Percentiles rank a stretch among this genome's conserved stretches.
Conservation (phyloP, 805 yeast genomes). For the Metschnikowia amazonensis region DNA sequence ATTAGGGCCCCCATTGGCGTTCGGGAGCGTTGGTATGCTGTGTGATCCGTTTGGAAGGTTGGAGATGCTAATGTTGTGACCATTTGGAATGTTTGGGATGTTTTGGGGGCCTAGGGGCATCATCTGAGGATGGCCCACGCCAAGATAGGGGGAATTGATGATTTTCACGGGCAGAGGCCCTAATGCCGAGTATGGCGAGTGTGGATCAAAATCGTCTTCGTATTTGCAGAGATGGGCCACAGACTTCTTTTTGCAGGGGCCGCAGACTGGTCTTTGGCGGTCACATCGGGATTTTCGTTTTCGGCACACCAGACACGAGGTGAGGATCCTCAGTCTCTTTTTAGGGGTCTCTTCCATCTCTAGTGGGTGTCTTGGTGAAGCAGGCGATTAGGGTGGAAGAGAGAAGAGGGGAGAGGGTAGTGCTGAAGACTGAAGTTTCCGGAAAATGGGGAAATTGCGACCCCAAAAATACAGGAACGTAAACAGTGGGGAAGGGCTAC, state of each 20-base stretch:
- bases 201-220: conserved; percentile 21
- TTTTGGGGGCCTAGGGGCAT: conserved; percentile 5
- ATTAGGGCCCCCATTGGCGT: background rate
- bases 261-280: conserved; percentile 41
- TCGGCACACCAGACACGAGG: conserved; percentile 44
- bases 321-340: conserved; percentile 39
- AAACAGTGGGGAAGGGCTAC: background rate
- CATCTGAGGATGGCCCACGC: conserved; percentile 5
- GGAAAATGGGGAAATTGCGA: conserved; percentile 2
- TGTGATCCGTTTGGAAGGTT: background rate
- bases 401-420: background rate
- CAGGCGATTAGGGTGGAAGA: background rate
- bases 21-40: background rate
- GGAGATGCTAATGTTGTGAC: background rate
- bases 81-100: background rate
- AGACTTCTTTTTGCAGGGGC: conserved; percentile 40
- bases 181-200: background rate
- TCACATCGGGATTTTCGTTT: conserved; percentile 43
- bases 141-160: conserved; percentile 12
- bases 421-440: background rate
- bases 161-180: background rate
- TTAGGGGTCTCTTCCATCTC: conserved; percentile 12
- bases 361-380: background rate
- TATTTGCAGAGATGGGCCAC: conserved; percentile 41
- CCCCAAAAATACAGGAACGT: background rate